Evolutionary conservation across 768 basidiomycete genomes (phyloP).

Genomic region (Tremella fuciformis): DNA sequence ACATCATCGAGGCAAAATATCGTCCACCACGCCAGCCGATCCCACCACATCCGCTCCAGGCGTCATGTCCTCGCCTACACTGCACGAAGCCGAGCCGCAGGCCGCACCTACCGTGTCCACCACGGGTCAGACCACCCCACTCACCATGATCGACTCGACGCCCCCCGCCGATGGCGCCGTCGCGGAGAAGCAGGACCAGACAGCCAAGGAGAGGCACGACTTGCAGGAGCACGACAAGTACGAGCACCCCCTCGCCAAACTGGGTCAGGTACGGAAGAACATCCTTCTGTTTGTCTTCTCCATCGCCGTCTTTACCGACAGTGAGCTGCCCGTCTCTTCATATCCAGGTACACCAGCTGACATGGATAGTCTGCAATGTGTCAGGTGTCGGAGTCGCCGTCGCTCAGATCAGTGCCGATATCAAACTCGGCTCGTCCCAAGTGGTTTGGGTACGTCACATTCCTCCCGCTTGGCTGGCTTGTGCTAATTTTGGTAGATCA

Average conservation of each 20-base stretch:
- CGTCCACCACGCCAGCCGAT: too few relatives aligned
- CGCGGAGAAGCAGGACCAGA: slow-evolving; percentile 6
- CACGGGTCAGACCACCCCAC: too few relatives aligned
- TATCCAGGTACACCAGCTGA: slow-evolving; percentile 1
- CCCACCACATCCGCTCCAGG: neutral
- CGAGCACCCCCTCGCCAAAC: slow-evolving; percentile 17
- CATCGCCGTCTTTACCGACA: slow-evolving; percentile 21
- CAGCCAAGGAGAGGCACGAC: neutral
- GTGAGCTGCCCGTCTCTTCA: neutral
- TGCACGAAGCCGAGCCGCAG: neutral
- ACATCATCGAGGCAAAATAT: too few relatives aligned
- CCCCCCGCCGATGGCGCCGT: neutral
- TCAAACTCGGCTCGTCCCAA: slow-evolving; percentile 30
- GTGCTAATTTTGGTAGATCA: slow-evolving; percentile 20
- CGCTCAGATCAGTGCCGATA: slow-evolving; percentile 34
- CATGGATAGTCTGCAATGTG: slow-evolving; percentile 23
- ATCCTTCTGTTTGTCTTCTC: slow-evolving; percentile 20
- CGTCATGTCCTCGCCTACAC: slow-evolving; percentile 1
- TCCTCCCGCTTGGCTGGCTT: neutral
- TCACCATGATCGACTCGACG: too few relatives aligned
- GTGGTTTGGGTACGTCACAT: slow-evolving; percentile 34
- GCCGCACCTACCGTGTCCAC: neutral
- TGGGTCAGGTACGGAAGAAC: slow-evolving; percentile 15
- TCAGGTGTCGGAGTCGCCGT: slow-evolving; percentile 43
- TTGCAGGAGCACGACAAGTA: too few relatives aligned